phyloP scores from a whole-genome alignment of 1,284 basidiomycete genomes.

The Gymnopus androsaceus region DNA sequence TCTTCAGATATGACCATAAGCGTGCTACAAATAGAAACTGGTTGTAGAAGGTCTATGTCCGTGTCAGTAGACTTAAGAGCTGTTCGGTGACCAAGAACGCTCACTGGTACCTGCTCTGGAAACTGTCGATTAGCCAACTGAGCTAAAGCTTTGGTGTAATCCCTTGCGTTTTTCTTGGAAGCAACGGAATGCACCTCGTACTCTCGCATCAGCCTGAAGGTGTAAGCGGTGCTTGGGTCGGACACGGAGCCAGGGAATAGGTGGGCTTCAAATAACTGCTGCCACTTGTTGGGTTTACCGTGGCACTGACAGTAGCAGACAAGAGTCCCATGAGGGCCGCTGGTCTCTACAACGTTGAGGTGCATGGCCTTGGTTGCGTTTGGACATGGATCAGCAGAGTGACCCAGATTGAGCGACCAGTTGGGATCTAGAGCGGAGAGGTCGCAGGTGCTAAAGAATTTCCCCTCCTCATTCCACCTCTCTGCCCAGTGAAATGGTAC shows the following conservation, averaged over 20 bases:
- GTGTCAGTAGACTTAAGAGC: neutral
- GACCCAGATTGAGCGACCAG: neutral
- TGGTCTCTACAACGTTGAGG: conserved; percentile 1
- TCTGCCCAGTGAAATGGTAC: conserved; percentile 7
- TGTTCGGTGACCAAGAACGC: neutral
- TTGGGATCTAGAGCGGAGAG: neutral
- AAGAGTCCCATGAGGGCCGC: conserved; percentile 3
- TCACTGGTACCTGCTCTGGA: conserved; percentile 17
- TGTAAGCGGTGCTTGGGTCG: conserved; percentile 9
- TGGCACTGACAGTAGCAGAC: conserved; percentile 2
- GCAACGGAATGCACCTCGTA: conserved; percentile 9
- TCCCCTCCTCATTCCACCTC: conserved; percentile 3
- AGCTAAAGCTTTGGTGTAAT: conserved; percentile 4
- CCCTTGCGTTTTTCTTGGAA: conserved; percentile 6
- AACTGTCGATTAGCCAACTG: conserved; percentile 7
- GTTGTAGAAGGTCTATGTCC: conserved; percentile 17
- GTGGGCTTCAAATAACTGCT: conserved; percentile 1
- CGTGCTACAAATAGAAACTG: conserved; percentile 26
- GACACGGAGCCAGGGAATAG: conserved; percentile 8
- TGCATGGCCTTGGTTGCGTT: neutral
- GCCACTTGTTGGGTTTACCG: neutral
- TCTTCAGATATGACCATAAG: conserved; percentile 24
- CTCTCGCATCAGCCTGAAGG: conserved; percentile 5
- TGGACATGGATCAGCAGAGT: neutral
- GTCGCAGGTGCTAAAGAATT: neutral